These are phyloP conservation scores for Bryopsis sp. DNA, from an alignment of 139 green algal genomes.

Conservation along the genomic window DNA sequence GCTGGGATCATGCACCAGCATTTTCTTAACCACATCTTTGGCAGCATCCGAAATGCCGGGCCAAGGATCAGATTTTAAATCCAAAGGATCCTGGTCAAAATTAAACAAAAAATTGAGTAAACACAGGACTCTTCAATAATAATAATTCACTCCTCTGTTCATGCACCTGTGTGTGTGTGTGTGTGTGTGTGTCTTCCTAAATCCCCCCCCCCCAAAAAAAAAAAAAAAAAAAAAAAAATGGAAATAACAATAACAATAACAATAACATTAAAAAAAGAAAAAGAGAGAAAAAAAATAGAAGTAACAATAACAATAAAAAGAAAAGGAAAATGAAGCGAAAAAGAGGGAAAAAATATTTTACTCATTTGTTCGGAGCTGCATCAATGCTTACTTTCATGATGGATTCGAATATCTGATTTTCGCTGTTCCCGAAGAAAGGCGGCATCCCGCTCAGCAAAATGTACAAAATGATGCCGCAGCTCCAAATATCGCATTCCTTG, in stretches of 20 bases:
- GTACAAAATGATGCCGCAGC: slow-evolving; percentile 91
- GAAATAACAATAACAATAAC: neutral
- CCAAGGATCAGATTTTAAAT: slow-evolving; percentile 64
- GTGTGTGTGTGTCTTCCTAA: no score
- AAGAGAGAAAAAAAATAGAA: no score
- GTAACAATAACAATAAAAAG: slow-evolving; percentile 51
- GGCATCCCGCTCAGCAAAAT: slow-evolving; percentile 89
- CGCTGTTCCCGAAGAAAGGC: slow-evolving; percentile 73
- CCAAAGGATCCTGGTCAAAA: slow-evolving; percentile 38
- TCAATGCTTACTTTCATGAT: slow-evolving; percentile 50
- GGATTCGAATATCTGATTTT: slow-evolving; percentile 49
- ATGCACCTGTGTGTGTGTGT: no score
- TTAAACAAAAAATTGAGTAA: neutral
- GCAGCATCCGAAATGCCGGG: slow-evolving; percentile 44
- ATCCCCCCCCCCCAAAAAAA: no score
- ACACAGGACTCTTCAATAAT: neutral
- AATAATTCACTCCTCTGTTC: no score
- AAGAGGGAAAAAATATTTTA: no score
- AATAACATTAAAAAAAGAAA: slow-evolving; percentile 4
- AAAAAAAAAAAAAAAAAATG: no score
- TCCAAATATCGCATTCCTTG: slow-evolving; percentile 89
- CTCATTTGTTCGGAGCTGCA: slow-evolving; percentile 79
- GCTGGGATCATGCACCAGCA: neutral
- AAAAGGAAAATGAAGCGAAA: no score
- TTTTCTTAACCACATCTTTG: neutral